phyloP scores from a whole-genome alignment of 768 basidiomycete species.

The Peribolospora kevripleyi region DNA sequence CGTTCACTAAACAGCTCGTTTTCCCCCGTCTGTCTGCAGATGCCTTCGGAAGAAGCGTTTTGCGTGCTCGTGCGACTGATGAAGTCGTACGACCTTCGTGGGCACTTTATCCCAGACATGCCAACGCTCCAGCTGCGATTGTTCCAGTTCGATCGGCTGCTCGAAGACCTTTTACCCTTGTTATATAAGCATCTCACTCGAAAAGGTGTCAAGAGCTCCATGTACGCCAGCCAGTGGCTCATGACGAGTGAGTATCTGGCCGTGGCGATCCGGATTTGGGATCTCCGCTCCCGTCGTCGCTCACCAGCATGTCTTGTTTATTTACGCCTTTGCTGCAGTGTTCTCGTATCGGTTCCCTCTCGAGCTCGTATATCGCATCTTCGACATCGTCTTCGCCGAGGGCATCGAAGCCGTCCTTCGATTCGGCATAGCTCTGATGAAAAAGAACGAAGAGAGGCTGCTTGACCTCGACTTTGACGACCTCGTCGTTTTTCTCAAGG shows the following conservation, averaged over 20 bases:
- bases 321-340: not conserved
- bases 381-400: slow-evolving; percentile 84
- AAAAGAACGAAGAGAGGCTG: slow-evolving; percentile 61
- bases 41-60: slow-evolving; percentile 99
- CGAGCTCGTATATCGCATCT: slow-evolving; percentile 82
- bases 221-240: slow-evolving; percentile 99
- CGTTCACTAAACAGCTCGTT: not conserved
- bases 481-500: slow-evolving; percentile 61
- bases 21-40: slow-evolving; percentile 28
- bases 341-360: slow-evolving; percentile 53
- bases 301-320: too few relatives aligned
- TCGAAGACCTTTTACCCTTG: slow-evolving; percentile 80
- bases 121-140: slow-evolving; percentile 82
- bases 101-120: slow-evolving; percentile 98
- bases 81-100: slow-evolving; percentile 85
- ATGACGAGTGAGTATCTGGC: slow-evolving; percentile 28
- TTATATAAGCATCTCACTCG: slow-evolving; percentile 79
- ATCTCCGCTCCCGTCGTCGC: too few relatives aligned
- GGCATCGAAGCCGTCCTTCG: slow-evolving; percentile 94
- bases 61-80: slow-evolving; percentile 80
- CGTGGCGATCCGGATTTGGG: too few relatives aligned
- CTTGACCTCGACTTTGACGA: slow-evolving; percentile 73
- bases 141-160: slow-evolving; percentile 70
- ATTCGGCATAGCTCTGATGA: slow-evolving; percentile 64
- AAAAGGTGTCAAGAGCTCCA: slow-evolving; percentile 86